These are phyloP conservation scores for Lentinula novae-zelandiae DNA, from an alignment of 1,284 basidiomycete genomes.

Conservation along the genomic window DNA sequence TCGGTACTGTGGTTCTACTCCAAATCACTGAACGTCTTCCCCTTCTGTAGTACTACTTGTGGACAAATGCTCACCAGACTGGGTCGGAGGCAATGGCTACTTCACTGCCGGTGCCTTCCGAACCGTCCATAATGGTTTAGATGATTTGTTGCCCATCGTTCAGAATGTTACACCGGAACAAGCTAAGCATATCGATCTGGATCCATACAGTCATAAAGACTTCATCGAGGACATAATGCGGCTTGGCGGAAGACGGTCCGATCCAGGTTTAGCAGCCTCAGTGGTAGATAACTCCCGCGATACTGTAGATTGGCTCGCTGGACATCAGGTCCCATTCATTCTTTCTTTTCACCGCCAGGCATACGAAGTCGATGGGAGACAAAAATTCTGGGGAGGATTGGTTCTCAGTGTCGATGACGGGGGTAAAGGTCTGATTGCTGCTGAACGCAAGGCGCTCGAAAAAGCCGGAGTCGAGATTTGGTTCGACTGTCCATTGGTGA, in stretches of 20 bases:
- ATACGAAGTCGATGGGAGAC: slow-evolving; percentile 55
- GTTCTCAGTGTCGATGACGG: slow-evolving; percentile 56
- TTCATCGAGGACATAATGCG: slow-evolving; percentile 60
- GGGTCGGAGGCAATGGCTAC: slow-evolving; percentile 68
- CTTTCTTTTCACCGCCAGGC: slow-evolving; percentile 65
- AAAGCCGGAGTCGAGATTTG: slow-evolving; percentile 49
- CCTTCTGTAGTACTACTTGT: slow-evolving; percentile 45
- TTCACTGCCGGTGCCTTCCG: slow-evolving; percentile 68
- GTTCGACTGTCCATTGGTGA: slow-evolving; percentile 49
- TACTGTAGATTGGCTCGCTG: slow-evolving; percentile 53
- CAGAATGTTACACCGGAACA: slow-evolving; percentile 40
- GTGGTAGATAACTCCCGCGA: slow-evolving; percentile 55
- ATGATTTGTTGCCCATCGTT: slow-evolving; percentile 54
- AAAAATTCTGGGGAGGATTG: slow-evolving; percentile 69
- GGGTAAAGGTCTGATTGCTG: slow-evolving; percentile 63
- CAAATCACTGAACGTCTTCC: neutral
- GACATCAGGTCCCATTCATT: slow-evolving; percentile 47
- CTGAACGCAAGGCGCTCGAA: slow-evolving; percentile 48
- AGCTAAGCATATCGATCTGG: slow-evolving; percentile 49
- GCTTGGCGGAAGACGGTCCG: slow-evolving; percentile 45
- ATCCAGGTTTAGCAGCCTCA: slow-evolving; percentile 43
- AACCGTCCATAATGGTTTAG: slow-evolving; percentile 54
- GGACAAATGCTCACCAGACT: slow-evolving; percentile 60
- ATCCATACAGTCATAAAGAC: slow-evolving; percentile 50
- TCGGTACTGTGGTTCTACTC: neutral